These are phyloP conservation scores for Aspergillus homomorphus DNA, from an alignment of 495 filamentous ascomycete species.

Conservation along the genomic window DNA sequence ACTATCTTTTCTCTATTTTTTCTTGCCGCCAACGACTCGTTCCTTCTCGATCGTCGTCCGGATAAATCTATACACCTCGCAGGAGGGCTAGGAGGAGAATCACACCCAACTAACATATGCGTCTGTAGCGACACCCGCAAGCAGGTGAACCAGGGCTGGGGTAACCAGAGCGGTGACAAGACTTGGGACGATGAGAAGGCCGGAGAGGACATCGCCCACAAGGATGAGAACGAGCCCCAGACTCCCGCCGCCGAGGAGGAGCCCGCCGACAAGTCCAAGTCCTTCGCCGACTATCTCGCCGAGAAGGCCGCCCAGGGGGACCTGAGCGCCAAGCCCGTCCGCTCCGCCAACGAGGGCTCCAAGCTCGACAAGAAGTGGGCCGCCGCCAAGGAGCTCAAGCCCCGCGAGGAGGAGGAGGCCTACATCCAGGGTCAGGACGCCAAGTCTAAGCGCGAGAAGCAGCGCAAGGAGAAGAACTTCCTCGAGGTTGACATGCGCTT, in stretches of 20 bases:
- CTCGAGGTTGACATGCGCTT: constrained; percentile 83
- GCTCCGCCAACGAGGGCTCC: constrained; percentile 86
- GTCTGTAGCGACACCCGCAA: constrained; percentile 76
- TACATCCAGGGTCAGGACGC: constrained; percentile 73
- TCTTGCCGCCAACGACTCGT: neutral
- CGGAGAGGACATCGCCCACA: constrained; percentile 79
- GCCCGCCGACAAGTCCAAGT: constrained; percentile 82
- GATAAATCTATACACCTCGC: neutral
- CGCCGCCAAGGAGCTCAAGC: constrained; percentile 71
- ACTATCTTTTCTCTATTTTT: neutral
- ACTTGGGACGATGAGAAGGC: constrained; percentile 86
- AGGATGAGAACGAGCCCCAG: constrained; percentile 65
- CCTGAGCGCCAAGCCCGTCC: constrained; percentile 68
- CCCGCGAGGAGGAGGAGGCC: constrained; percentile 65
- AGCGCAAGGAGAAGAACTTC: constrained; percentile 88
- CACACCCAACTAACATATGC: constrained; percentile 9
- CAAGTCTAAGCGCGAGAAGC: constrained; percentile 82
- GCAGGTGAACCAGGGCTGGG: constrained; percentile 90
- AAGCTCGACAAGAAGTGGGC: constrained; percentile 90
- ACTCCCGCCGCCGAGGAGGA: constrained; percentile 53
- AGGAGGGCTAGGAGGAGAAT: neutral
- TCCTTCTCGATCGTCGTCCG: neutral
- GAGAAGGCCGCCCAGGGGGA: constrained; percentile 78
- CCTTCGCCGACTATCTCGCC: constrained; percentile 81
- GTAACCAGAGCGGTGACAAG: constrained; percentile 70